A percentile compares a stretch with the other conserved stretches of the same genome.
Evolutionary conservation across 768 basidiomycete species (phyloP).

Genomic region (Sistotremastrum niveocremeum): DNA sequence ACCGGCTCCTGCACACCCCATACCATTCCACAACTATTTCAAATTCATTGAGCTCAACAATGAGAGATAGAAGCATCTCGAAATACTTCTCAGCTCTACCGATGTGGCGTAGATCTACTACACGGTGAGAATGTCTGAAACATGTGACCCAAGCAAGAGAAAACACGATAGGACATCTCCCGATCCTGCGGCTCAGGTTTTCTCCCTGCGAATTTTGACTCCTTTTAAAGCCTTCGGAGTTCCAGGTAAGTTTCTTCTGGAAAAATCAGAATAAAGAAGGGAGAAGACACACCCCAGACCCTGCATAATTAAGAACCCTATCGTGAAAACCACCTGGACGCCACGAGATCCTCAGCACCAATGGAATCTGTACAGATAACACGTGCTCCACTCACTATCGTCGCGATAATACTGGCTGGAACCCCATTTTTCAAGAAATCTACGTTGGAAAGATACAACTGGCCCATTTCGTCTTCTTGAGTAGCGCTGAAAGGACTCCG

Average conservation of each 20-base stretch:
- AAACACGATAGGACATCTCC: neutral
- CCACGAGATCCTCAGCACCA: slow-evolving; percentile 2
- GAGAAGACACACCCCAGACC: slow-evolving; percentile 44
- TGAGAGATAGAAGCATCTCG: neutral
- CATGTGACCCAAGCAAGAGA: neutral
- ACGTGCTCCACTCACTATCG: slow-evolving; percentile 40
- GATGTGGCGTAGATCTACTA: neutral
- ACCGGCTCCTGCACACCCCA: too few relatives aligned
- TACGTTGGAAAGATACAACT: slow-evolving; percentile 68
- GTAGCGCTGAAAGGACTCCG: slow-evolving; percentile 45
- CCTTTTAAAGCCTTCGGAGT: neutral
- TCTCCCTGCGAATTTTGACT: neutral
- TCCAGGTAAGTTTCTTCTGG: neutral
- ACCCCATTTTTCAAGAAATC: slow-evolving; percentile 93
- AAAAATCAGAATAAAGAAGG: neutral
- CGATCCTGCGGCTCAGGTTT: neutral
- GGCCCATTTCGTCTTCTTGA: slow-evolving; percentile 89
- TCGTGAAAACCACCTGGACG: slow-evolving; percentile 64
- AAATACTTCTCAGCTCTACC: neutral
- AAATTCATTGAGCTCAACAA: neutral
- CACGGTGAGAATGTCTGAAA: neutral
- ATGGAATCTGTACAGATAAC: neutral
- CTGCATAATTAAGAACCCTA: slow-evolving; percentile 70
- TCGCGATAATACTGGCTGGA: slow-evolving; percentile 85
- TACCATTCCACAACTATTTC: neutral